A percentile compares a stretch with the other conserved stretches of the same genome.
Evolutionary conservation across 257 asterid species (phyloP).

Genomic region (Solanum clarkiae): DNA sequence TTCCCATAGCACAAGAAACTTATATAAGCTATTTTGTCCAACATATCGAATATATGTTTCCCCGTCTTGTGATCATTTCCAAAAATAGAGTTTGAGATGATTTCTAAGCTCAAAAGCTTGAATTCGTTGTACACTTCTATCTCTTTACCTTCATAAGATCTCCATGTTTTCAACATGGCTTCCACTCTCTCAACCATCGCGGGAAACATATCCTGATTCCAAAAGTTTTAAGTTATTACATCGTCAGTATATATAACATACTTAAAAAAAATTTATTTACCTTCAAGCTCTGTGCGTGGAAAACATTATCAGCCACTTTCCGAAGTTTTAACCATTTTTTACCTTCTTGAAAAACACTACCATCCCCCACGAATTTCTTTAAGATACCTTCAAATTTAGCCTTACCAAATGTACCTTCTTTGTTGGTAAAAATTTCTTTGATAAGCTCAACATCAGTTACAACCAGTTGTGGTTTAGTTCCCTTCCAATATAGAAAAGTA

Average conservation of each 20-base stretch:
- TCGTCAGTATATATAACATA: background rate
- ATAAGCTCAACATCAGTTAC: conserved; percentile 41
- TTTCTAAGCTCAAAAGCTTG: conserved; percentile 32
- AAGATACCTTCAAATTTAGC: background rate
- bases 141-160: conserved; percentile 26
- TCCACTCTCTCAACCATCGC: conserved; percentile 39
- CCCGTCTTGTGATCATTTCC: conserved; percentile 52
- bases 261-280: conserved; percentile 7
- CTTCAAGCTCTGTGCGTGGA: conserved; percentile 46
- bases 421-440: conserved; percentile 38
- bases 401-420: conserved; percentile 8
- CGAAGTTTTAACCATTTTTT: conserved; percentile 47
- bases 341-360: conserved; percentile 47
- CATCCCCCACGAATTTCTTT: conserved; percentile 48
- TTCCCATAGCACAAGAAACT: conserved; percentile 22
- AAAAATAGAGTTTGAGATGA: conserved; percentile 52
- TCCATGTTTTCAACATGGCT: conserved; percentile 43
- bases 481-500: conserved; percentile 43
- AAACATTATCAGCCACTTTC: conserved; percentile 41
- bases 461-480: conserved; percentile 35
- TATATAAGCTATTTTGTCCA: conserved; percentile 26
- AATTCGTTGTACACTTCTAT: conserved; percentile 46
- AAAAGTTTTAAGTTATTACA: background rate
- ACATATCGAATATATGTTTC: conserved; percentile 42
- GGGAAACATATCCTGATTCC: conserved; percentile 32